Percentiles rank a stretch among this genome's conserved stretches.
Evolutionary conservation across 129 eudicot species (phyloP).

Genomic region (Flaveria trinervia): DNA sequence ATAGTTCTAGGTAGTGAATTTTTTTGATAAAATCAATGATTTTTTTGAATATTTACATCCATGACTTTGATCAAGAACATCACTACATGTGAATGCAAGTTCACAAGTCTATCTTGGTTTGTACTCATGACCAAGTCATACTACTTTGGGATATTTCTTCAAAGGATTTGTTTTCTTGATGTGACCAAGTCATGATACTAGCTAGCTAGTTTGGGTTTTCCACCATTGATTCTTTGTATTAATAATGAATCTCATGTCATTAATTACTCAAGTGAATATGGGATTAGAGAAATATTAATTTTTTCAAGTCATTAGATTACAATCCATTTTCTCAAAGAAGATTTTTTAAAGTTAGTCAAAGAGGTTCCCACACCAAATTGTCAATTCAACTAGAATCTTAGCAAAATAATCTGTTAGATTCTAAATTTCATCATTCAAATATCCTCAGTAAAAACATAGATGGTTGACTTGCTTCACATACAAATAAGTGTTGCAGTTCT

Average conservation of each 20-base stretch:
- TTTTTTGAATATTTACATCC: not conserved
- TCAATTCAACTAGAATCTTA: not conserved
- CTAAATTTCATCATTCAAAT: too few relatives aligned
- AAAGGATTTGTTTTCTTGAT: not conserved
- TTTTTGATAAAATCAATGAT: too few relatives aligned
- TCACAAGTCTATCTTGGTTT: not conserved
- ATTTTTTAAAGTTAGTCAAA: not conserved
- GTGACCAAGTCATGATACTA: not conserved
- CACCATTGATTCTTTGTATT: too few relatives aligned
- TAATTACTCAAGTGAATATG: too few relatives aligned
- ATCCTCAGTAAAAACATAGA: too few relatives aligned
- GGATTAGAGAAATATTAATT: too few relatives aligned
- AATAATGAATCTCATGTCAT: too few relatives aligned
- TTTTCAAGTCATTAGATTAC: too few relatives aligned
- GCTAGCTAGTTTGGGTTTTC: not conserved
- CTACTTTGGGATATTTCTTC: not conserved
- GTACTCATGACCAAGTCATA: not conserved
- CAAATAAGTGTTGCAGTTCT: not conserved
- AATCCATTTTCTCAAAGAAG: not conserved
- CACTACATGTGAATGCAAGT: not conserved
- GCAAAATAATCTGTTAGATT: too few relatives aligned
- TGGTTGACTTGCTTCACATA: not conserved
- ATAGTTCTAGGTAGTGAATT: too few relatives aligned
- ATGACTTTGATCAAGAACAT: not conserved
- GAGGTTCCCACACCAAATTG: not conserved